Conservation (phyloP, 148 eudicot genomes). For the Vaccinium corymbosum region DNA sequence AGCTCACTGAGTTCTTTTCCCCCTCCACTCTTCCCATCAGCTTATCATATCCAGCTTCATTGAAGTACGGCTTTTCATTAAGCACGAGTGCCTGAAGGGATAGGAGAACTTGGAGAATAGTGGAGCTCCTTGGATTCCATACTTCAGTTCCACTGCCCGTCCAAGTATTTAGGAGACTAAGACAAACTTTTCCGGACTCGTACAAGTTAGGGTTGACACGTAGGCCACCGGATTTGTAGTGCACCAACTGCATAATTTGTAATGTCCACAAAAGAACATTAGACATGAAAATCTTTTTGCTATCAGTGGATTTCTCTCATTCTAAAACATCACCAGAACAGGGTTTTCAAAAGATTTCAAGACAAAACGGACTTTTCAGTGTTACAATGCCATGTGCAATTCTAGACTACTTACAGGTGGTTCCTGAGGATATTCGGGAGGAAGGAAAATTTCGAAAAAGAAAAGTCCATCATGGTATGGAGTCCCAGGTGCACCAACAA, state of each 20-base stretch:
- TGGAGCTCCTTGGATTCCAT: conserved; percentile 84
- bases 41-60: conserved; percentile 86
- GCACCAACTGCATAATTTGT: conserved; percentile 54
- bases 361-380: neutral
- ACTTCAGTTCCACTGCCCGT: conserved; percentile 79
- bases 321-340: neutral
- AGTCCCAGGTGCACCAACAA: conserved; percentile 85
- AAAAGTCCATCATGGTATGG: conserved; percentile 93
- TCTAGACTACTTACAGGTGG: conserved; percentile 73
- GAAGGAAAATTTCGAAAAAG: conserved; percentile 84
- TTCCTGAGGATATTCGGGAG: conserved; percentile 87
- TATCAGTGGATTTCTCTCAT: neutral
- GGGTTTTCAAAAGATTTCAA: neutral
- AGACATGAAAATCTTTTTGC: neutral
- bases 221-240: conserved; percentile 85
- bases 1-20: conserved; percentile 89
- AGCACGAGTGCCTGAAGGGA: conserved; percentile 97
- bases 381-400: neutral
- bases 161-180: conserved; percentile 97
- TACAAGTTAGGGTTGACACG: conserved; percentile 94
- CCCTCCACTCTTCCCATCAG: conserved; percentile 87
- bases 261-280: neutral
- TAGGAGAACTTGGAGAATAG: conserved; percentile 89
- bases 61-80: conserved; percentile 89
- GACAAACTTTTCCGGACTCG: conserved; percentile 97